Conservation (phyloP, 768 basidiomycete species). For the Tricholoma matsutake region DNA sequence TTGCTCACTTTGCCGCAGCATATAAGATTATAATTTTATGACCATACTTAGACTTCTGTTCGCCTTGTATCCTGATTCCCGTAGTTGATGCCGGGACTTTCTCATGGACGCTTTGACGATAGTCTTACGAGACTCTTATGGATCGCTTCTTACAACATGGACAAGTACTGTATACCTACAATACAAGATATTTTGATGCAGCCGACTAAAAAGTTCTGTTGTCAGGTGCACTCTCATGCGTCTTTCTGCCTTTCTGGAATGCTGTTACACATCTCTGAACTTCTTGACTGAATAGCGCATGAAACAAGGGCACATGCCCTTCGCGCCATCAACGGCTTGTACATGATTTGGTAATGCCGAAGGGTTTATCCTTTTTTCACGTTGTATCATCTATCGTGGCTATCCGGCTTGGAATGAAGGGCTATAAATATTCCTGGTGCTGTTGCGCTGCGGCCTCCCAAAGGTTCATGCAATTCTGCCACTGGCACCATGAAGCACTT, state of each 20-base stretch:
- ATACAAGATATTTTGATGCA: conserved; percentile 34
- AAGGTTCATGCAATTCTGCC: background rate
- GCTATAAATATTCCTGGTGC: background rate
- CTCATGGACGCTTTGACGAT: conserved; percentile 35
- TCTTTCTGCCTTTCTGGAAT: background rate
- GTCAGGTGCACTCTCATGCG: background rate
- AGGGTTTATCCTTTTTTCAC: background rate
- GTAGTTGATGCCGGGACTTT: conserved; percentile 29
- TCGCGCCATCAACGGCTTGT: background rate
- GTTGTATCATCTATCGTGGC: background rate
- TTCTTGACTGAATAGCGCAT: background rate
- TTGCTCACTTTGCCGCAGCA: conserved; percentile 65
- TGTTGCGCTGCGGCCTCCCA: background rate
- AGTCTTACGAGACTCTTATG: conserved; percentile 27
- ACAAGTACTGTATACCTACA: conserved; percentile 47
- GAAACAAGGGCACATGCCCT: background rate
- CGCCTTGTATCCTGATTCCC: conserved; percentile 27
- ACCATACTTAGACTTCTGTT: conserved; percentile 26
- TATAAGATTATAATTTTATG: conserved; percentile 48
- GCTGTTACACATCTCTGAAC: background rate
- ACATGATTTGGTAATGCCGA: background rate
- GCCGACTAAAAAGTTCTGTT: too few species aligned
- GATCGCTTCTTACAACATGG: conserved; percentile 36
- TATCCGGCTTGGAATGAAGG: background rate
- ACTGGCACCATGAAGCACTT: conserved; percentile 29